Percentiles rank a stretch among this genome's conserved stretches.
phyloP scores from a whole-genome alignment of 169 alveolate species.

The Cryptosporidium ubiquitum region DNA sequence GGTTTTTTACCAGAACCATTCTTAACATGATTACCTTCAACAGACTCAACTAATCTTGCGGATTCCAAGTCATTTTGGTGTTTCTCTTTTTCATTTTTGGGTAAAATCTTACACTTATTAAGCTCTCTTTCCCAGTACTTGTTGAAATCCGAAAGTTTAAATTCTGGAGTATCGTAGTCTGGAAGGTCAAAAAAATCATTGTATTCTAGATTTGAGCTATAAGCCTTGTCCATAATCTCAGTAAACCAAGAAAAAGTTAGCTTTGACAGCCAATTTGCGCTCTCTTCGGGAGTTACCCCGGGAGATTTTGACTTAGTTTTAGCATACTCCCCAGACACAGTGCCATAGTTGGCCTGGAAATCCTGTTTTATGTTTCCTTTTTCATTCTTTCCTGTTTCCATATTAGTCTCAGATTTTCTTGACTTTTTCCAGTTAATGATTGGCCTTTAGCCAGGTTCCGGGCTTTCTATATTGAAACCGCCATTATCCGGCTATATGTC shows the following conservation, averaged over 20 bases:
- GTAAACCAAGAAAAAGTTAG: slow-evolving; percentile 75
- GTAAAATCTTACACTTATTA: neutral
- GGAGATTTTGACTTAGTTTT: neutral
- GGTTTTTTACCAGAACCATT: neutral
- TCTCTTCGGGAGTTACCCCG: slow-evolving; percentile 52
- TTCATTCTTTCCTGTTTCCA: slow-evolving; percentile 17
- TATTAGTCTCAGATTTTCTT: slow-evolving; percentile 8
- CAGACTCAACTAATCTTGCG: neutral
- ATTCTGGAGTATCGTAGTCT: slow-evolving; percentile 58
- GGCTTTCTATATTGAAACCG: neutral
- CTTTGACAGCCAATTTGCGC: slow-evolving; percentile 71
- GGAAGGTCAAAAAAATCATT: slow-evolving; percentile 65
- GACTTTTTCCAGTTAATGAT: slow-evolving; percentile 9
- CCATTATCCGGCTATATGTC: slow-evolving; percentile 7
- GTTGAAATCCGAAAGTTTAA: slow-evolving; percentile 24
- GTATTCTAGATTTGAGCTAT: slow-evolving; percentile 12
- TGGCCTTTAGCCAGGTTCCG: slow-evolving; percentile 5
- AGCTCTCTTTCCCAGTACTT: slow-evolving; percentile 53
- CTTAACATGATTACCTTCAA: neutral
- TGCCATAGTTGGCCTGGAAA: slow-evolving; percentile 6
- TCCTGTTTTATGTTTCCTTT: neutral
- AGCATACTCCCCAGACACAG: neutral
- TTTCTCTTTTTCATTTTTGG: neutral
- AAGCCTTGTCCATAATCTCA: slow-evolving; percentile 61
- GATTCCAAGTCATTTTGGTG: slow-evolving; percentile 2